Conservation (phyloP, 2,329 filamentous ascomycete species). For the Beauveria varroae region DNA sequence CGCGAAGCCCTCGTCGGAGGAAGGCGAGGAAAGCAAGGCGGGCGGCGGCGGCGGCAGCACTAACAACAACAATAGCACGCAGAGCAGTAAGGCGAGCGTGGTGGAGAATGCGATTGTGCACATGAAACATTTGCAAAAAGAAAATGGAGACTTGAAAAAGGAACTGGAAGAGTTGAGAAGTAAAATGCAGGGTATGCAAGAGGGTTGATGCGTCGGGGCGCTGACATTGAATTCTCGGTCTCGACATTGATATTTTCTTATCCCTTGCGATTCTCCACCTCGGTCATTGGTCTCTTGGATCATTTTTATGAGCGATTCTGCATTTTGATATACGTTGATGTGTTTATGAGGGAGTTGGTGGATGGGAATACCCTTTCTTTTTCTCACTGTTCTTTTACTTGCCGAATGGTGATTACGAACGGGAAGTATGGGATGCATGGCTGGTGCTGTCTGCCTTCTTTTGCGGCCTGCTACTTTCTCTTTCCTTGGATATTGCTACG, state of each 20-base stretch:
- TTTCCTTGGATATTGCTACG: too few species aligned
- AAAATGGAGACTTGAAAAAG: slow-evolving; percentile 61
- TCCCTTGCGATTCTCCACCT: neutral
- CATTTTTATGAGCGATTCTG: neutral
- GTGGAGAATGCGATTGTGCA: slow-evolving; percentile 97
- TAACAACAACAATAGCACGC: slow-evolving; percentile 32
- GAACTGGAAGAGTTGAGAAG: slow-evolving; percentile 37
- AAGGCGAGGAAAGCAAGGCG: slow-evolving; percentile 39
- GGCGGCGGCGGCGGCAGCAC: slow-evolving; percentile 17
- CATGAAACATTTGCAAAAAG: slow-evolving; percentile 75
- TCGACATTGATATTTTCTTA: neutral
- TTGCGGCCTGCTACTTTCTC: too few species aligned
- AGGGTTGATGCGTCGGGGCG: neutral
- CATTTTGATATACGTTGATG: neutral
- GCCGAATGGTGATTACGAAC: neutral
- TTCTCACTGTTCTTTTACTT: neutral
- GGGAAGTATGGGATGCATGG: neutral
- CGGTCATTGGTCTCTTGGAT: neutral
- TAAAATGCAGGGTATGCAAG: slow-evolving; percentile 22
- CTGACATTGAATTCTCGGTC: neutral
- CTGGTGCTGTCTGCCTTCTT: too few species aligned
- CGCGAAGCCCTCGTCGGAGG: slow-evolving; percentile 31
- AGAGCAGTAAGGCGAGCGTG: slow-evolving; percentile 89
- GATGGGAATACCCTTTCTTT: slow-evolving; percentile 9
- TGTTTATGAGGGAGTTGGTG: slow-evolving; percentile 3